Percentiles rank a stretch among this genome's conserved stretches.
Evolutionary conservation across 2,329 filamentous ascomycete genomes (phyloP).

Genomic region (Talaromyces islandicus): DNA sequence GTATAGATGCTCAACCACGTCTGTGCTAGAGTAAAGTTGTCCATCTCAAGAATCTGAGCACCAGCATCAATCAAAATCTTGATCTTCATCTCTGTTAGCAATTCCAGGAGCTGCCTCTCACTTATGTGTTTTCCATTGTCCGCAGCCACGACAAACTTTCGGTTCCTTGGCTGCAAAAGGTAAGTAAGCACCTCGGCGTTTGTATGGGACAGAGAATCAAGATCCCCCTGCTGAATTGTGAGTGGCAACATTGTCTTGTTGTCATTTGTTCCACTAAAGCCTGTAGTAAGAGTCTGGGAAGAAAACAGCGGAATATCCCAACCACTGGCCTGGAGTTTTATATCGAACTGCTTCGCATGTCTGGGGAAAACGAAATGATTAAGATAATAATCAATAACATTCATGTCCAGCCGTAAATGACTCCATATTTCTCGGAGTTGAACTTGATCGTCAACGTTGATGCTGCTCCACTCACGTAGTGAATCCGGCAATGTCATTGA

Average conservation of each 20-base stretch:
- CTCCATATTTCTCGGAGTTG: slow-evolving; percentile 49
- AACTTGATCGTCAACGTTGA: slow-evolving; percentile 54
- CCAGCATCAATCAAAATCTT: slow-evolving; percentile 59
- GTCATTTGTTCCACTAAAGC: slow-evolving; percentile 69
- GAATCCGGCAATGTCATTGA: slow-evolving; percentile 39
- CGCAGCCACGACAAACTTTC: slow-evolving; percentile 38
- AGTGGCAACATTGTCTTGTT: slow-evolving; percentile 54
- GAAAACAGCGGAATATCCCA: slow-evolving; percentile 58
- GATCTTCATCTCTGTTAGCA: slow-evolving; percentile 35
- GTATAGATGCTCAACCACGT: slow-evolving; percentile 47
- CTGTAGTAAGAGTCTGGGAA: slow-evolving; percentile 45
- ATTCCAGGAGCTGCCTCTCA: slow-evolving; percentile 41
- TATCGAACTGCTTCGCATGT: slow-evolving; percentile 58
- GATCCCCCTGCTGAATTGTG: slow-evolving; percentile 57
- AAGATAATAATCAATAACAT: slow-evolving; percentile 55
- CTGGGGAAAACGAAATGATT: slow-evolving; percentile 60
- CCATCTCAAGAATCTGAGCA: slow-evolving; percentile 58
- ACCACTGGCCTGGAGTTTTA: slow-evolving; percentile 59
- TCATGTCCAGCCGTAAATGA: slow-evolving; percentile 43
- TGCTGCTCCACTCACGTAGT: slow-evolving; percentile 47
- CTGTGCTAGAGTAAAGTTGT: slow-evolving; percentile 45
- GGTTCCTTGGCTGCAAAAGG: slow-evolving; percentile 49
- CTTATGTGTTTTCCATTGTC: slow-evolving; percentile 31
- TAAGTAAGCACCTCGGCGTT: slow-evolving; percentile 59
- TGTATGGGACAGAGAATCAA: slow-evolving; percentile 51